Evolutionary conservation across 768 basidiomycete species (phyloP).

Genomic region (Austroboletus eburneus): DNA sequence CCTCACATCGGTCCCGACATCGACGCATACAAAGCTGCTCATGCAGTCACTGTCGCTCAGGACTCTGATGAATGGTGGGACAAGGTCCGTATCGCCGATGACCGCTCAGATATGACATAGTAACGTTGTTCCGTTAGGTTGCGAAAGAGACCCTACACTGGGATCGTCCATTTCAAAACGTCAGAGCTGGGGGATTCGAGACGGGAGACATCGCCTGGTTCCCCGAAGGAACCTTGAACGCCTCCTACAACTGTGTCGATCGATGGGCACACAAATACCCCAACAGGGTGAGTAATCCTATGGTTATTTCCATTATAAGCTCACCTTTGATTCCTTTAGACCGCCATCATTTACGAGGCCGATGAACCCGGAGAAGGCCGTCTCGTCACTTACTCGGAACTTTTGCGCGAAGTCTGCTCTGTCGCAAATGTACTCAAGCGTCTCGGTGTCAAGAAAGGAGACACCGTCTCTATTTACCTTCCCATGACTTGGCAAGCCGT

Average conservation of each 20-base stretch:
- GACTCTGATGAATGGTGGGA: slow-evolving; percentile 87
- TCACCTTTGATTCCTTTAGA: slow-evolving; percentile 38
- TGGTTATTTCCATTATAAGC: not conserved
- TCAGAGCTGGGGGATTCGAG: slow-evolving; percentile 77
- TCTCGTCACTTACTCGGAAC: slow-evolving; percentile 75
- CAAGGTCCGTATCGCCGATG: slow-evolving; percentile 42
- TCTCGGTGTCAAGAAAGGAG: slow-evolving; percentile 91
- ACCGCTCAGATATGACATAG: not conserved
- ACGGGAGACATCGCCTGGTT: slow-evolving; percentile 93
- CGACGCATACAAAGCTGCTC: slow-evolving; percentile 64
- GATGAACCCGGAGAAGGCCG: slow-evolving; percentile 85
- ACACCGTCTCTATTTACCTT: slow-evolving; percentile 89
- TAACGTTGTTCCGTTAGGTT: slow-evolving; percentile 35
- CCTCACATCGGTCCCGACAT: slow-evolving; percentile 81
- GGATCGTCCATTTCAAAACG: slow-evolving; percentile 87
- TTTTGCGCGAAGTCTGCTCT: slow-evolving; percentile 84
- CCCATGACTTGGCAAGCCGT: slow-evolving; percentile 96
- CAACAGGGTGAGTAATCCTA: slow-evolving; percentile 59
- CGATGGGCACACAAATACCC: slow-evolving; percentile 92
- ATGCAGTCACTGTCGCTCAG: slow-evolving; percentile 68
- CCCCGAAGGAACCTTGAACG: slow-evolving; percentile 90
- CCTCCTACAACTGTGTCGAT: slow-evolving; percentile 96
- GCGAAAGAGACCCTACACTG: slow-evolving; percentile 79
- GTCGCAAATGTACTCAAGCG: slow-evolving; percentile 90
- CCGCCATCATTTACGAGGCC: slow-evolving; percentile 97